Conservation (phyloP, 352 stramenopile species). For the Achlya hypogyna region DNA sequence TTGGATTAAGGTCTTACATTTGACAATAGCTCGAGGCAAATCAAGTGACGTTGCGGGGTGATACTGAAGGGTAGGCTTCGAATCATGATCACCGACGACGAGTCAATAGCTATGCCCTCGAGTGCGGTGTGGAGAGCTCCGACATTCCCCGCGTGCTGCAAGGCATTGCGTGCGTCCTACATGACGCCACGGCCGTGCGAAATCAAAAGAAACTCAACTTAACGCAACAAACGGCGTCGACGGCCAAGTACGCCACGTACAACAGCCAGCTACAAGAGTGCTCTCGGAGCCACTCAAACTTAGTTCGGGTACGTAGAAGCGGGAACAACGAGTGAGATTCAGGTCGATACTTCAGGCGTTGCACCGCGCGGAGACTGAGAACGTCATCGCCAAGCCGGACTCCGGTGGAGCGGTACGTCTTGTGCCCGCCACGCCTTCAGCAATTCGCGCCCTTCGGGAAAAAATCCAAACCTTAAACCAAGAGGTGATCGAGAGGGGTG, state of each 20-base stretch:
- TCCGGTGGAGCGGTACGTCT: slow-evolving; percentile 4
- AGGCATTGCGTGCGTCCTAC: slow-evolving; percentile 1
- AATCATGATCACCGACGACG: neutral
- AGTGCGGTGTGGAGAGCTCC: neutral
- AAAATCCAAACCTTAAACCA: slow-evolving; percentile 10
- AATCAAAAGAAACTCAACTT: slow-evolving; percentile 3
- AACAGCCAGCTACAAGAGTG: slow-evolving; percentile 1
- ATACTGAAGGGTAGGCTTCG: slow-evolving; percentile 11
- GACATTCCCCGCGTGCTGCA: slow-evolving; percentile 2
- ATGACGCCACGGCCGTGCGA: neutral
- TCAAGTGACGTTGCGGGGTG: slow-evolving; percentile 13
- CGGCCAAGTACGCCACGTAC: neutral
- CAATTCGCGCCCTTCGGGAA: slow-evolving; percentile 7
- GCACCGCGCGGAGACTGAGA: slow-evolving; percentile 12
- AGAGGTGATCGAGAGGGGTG: neutral
- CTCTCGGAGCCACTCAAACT: neutral
- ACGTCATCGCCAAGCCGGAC: slow-evolving; percentile 19
- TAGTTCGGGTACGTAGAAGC: neutral
- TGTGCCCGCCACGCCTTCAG: slow-evolving; percentile 3
- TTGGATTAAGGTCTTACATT: neutral
- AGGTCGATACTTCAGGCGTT: neutral
- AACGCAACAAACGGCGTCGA: neutral
- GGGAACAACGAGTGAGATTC: neutral
- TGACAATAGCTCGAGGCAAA: slow-evolving; percentile 6
- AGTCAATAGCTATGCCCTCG: slow-evolving; percentile 9